A percentile compares a stretch with the other conserved stretches of the same genome.
These are phyloP conservation scores for Phylloporus arenicola DNA, from an alignment of 768 basidiomycete species.

Conservation along the genomic window DNA sequence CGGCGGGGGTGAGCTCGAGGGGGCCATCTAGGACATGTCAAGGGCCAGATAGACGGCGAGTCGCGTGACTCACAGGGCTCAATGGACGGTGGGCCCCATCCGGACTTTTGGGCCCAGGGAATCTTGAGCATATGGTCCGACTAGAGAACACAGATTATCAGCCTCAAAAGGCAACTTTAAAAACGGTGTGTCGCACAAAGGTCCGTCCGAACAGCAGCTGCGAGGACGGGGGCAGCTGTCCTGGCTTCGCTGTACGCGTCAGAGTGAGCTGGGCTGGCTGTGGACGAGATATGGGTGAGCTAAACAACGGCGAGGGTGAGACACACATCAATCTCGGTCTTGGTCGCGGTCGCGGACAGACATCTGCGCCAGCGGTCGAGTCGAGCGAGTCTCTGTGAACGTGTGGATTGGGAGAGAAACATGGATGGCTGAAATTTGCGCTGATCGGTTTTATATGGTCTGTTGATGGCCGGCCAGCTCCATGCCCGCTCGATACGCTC, in stretches of 20 bases:
- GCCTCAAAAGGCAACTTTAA: conserved; percentile 5
- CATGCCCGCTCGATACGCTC: conserved; percentile 18
- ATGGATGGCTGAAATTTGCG: conserved; percentile 12
- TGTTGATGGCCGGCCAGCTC: conserved; percentile 7
- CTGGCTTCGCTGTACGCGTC: conserved; percentile 45
- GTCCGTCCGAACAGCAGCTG: conserved; percentile 79
- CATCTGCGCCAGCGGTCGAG: conserved; percentile 2
- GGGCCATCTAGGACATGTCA: conserved; percentile 18
- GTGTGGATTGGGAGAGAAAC: conserved; percentile 14
- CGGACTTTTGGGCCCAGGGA: conserved; percentile 62
- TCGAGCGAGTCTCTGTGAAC: conserved; percentile 6
- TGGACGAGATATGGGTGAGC: not conserved
- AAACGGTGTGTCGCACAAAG: conserved; percentile 49
- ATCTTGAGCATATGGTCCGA: conserved; percentile 85
- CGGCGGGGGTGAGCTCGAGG: conserved; percentile 28
- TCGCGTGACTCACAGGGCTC: conserved; percentile 59
- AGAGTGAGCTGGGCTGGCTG: conserved; percentile 54
- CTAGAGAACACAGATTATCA: conserved; percentile 30
- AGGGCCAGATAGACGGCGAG: not conserved
- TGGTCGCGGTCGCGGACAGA: conserved; percentile 14
- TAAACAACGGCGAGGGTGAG: not conserved
- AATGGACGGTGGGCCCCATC: conserved; percentile 83
- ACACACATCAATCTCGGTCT: conserved; percentile 50
- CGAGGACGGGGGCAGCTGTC: conserved; percentile 56
- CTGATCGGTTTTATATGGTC: conserved; percentile 22